Percentiles rank a stretch among this genome's conserved stretches.
These are phyloP conservation scores for Aspergillus quadricinctus DNA, from an alignment of 2,329 filamentous ascomycete species.

Conservation along the genomic window DNA sequence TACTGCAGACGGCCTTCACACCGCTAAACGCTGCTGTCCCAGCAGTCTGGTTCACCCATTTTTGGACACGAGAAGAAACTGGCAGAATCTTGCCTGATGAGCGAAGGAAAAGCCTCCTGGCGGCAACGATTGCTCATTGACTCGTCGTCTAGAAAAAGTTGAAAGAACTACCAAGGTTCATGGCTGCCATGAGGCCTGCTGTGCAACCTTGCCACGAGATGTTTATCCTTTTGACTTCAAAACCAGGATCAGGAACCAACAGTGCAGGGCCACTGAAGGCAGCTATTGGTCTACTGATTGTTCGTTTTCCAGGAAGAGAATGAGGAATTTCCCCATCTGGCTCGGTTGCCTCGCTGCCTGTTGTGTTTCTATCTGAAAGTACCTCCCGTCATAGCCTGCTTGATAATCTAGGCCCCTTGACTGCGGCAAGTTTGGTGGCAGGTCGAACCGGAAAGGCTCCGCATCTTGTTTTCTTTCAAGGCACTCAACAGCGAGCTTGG, in stretches of 20 bases:
- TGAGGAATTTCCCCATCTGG: background rate
- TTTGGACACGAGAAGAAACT: background rate
- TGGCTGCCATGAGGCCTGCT: slow-evolving; percentile 1
- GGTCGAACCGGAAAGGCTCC: slow-evolving; percentile 3
- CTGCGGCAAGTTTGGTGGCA: slow-evolving; percentile 4
- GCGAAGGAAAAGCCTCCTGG: background rate
- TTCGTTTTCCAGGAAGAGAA: background rate
- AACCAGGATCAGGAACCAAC: slow-evolving; percentile 5
- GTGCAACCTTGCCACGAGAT: slow-evolving; percentile 4
- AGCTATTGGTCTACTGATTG: slow-evolving; percentile 5
- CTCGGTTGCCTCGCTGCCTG: background rate
- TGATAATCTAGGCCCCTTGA: background rate
- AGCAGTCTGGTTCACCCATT: slow-evolving; percentile 11
- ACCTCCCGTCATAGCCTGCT: background rate
- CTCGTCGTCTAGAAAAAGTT: background rate
- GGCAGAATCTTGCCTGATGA: background rate
- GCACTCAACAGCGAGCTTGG: slow-evolving; percentile 9
- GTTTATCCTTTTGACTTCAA: background rate
- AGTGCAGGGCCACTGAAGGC: background rate
- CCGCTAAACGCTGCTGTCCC: slow-evolving; percentile 12
- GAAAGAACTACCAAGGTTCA: background rate
- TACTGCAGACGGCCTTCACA: slow-evolving; percentile 7
- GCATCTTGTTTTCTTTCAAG: slow-evolving; percentile 7
- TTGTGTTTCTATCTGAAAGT: background rate
- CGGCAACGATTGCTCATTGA: background rate